These are phyloP conservation scores for Kodamaea neixiangensis DNA, from an alignment of 805 yeast species.

Conservation along the genomic window DNA sequence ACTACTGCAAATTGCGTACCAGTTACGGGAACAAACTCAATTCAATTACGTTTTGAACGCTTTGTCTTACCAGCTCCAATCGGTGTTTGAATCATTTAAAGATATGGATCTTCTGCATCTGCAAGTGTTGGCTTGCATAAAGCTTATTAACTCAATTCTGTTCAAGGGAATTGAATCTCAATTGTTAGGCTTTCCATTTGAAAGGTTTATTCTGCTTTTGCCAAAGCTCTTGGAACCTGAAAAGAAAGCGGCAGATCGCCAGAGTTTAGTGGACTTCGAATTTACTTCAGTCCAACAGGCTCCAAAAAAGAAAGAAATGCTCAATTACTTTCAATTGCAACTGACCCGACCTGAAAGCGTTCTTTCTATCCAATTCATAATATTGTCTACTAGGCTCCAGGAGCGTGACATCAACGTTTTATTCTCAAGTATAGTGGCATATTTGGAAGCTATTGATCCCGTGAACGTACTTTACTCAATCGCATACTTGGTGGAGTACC, in stretches of 20 bases:
- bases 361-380: background rate
- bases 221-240: slow-evolving; percentile 3
- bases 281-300: background rate
- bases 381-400: background rate
- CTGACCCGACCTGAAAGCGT: background rate
- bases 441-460: background rate
- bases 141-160: slow-evolving; percentile 5
- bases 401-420: slow-evolving; percentile 1
- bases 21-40: slow-evolving; percentile 1
- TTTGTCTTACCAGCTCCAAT: slow-evolving; percentile 17
- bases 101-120: background rate
- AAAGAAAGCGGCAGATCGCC: background rate
- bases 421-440: background rate
- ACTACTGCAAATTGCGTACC: slow-evolving; percentile 4
- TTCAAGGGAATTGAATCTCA: background rate
- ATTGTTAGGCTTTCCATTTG: slow-evolving; percentile 5
- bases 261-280: slow-evolving; percentile 3
- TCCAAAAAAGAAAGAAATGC: background rate
- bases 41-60: slow-evolving; percentile 13
- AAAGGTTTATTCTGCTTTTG: slow-evolving; percentile 2
- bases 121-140: background rate
- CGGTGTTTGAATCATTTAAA: slow-evolving; percentile 9
- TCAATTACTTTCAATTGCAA: slow-evolving; percentile 1
- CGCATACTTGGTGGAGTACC: background rate
- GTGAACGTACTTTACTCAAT: slow-evolving; percentile 2